Base-by-base conservation (phyloP, 2,329 filamentous ascomycete species). In the Pyrenochaeta sp. region DNA sequence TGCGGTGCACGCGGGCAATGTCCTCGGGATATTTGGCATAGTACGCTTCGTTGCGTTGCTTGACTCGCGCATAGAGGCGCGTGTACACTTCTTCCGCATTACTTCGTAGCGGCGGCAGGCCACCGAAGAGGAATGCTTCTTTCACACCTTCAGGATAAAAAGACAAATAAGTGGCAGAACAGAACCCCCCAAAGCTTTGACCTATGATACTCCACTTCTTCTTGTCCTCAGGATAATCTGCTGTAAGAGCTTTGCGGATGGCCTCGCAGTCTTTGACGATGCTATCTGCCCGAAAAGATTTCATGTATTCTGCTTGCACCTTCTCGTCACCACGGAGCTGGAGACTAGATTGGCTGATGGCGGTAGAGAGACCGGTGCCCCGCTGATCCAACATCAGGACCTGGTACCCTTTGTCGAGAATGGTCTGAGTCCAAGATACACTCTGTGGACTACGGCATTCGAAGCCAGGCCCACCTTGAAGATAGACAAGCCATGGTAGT, bases 161-260 rank as follows among this genome's bases (percentile, higher is more conserved):
- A 2, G 90, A 95, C 14, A 98, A 83, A 74, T 97, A 98, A 7
- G 90, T 94, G 30, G 92, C 81, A 42, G 83, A 84, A 69, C 92
- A 91, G 75, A 97, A 97, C 1, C 94, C 94, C 33, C 94, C 94
- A 74, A 96, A 98, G 14, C 89, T 93, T 77, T 97, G 94, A 7
- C 94, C 94, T 58, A 96, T 89, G 27, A 95, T 84, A 52, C 87
- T 90, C 94, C 93, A 97, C 71, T 88, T 87, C 72, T 87, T 85
- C 71, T 90, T 87, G 42, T 89, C 85, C 18, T 84, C 79, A 0
- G 90, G 87, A 65, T 87, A 90, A 45, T 87, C 85, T 4, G 81
- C 79, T 0, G 90, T 95, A 48, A 98, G 80, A 33, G 83, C 88
- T 65, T 87, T 84, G 4, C 94, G 86, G 29, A 98, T 86, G 4